Evolutionary conservation across 2,329 filamentous ascomycete genomes (phyloP), one percentile per base, ranked within the genome.

Genomic region (Exophiala phaeomuriformis): DNA sequence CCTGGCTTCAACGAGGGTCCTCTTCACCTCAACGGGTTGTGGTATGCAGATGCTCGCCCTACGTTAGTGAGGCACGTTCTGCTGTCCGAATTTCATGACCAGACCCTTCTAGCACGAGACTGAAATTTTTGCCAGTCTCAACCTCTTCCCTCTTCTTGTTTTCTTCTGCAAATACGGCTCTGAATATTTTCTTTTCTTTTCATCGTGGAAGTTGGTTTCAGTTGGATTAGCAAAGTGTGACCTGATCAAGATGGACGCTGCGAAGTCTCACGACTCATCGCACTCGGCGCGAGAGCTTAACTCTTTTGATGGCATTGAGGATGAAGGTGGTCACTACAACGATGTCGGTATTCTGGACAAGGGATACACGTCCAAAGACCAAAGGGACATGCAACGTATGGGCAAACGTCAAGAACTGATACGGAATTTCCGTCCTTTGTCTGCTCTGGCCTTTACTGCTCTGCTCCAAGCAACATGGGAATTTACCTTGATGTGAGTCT

Each of bases 341-440:
- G 51, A 53, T 49, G 51, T 53, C 19, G 51, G 51, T 37, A 48
- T 53, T 27, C 51, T 48, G 41, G 45, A 49, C 32, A 56, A 51
- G 7, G 45, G 54, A 1, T 58, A 60, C 28, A 53, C 51, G 5
- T 19, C 51, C 51, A 53, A 53, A 36, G 65, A 67, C 41, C 58
- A 61, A 10, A 57, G 53, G 12, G 71, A 78, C 51, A 75, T 78
- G 72, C 67, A 67, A 36, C 71, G 75, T 12, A 68, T 79, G 72
- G 76, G 76, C 35, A 78, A 77, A 64, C 66, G 68, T 28, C 75
- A 77, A 53, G 72, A 77, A 45, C 66, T 79, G 56, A 71, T 72
- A 55, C 51, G 66, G 47, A 61, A 66, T 46, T 67, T 68, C 47
- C 62, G 63, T 5, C 42, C 47, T 43, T 61, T 71, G 49, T 69